Evolutionary conservation across 2,329 filamentous ascomycete species (phyloP), one percentile per base, ranked within the genome.

Genomic region (Beauveria sp.): DNA sequence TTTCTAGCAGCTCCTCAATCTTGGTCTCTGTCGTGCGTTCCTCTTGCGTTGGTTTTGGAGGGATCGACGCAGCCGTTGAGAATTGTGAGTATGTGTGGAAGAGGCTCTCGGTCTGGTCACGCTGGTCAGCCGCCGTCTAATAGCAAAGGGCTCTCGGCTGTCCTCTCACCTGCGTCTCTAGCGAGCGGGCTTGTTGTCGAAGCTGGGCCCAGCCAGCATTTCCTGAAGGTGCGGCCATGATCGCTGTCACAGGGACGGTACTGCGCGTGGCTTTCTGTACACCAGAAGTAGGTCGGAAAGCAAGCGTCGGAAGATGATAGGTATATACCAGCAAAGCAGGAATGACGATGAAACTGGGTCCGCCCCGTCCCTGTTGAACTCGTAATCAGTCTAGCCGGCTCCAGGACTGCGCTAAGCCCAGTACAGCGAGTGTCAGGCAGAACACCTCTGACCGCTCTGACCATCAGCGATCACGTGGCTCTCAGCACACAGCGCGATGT

Each of bases 81-180:
- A 92, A 97, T 74, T 98, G 93, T 18, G 95, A 95, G 73, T 96
- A 99, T 64, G 84, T 87, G 70, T 92, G 89, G 73, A 93, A 91
- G 62, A 90, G 78, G 64, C 84, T 86, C 76, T 97, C 92, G 52
- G 93, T 96, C 91, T 97, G 60, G 49, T 20, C 18, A 14, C 12
- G 8, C 12, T 22, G 40, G 40, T 57, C 46, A 50, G 52, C 24
- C 12, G 24, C 31, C 24, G 26, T 54, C 22, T 38, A 12, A 51
- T 62, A 4, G 51, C n/a, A 22, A 9, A 5, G 14, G 40, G 52
- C n/a, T 7, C 28, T 16, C 22, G 31, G 42, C n/a, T n/a, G 18
- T 24, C 5, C 14, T 20, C 74, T 66, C 80, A 96, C 93, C 83
- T 98, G 93, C 64, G 88, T 91, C 76, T 99, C 95, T 65, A 97